Base-by-base conservation (phyloP, 73 alveolate genomes). In the Breviolum minutum region DNA sequence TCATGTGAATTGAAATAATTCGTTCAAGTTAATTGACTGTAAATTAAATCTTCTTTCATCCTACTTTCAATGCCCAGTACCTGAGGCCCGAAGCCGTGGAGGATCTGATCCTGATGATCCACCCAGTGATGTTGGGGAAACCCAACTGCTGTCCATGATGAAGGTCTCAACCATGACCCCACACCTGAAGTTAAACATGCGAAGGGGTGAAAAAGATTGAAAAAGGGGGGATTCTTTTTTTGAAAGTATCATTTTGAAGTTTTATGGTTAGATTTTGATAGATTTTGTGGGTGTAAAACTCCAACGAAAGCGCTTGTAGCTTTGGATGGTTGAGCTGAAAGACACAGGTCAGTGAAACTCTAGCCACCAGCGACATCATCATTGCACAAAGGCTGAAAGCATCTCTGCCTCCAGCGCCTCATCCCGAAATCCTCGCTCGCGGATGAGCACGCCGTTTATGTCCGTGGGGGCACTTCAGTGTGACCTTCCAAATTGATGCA, bases 381-480 rank as follows among this genome's bases (percentile, higher is more conserved):
- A 19, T 27, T 14, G 74, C 30, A 19, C 62, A 11, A 20, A 88
- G 95, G 95, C 95, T 13, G 95, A 88, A 63, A 88, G 82, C 40
- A 73, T 73, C 26, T 73, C 95, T 5, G 95, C 73, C 48, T 88
- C 95, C 68, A 88, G 95, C 22, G 95, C 95, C 54, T 63, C 84
- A 24, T 88, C 95, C 61, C 62, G 95, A 22, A 88, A 88, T 60
- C 95, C 95, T n/a, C 84, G 95, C 7, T 88, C 95, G 10, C 66
- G 95, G 70, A 68, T 88, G 95, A 88, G 86, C 95, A 88, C 95
- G 10, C 95, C 95, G 20, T 88, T 88, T 27, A 88, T 88, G 95
- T 88, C 95, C 8, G 95, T 63, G 48, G 30, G 70, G 70, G 54
- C 54, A 7, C 12, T 48, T 60, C 54, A 60, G 54, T 1, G 17